Evolutionary conservation across 2,329 filamentous ascomycete species (phyloP).

Genomic region (Cladosporium oxysporum): DNA sequence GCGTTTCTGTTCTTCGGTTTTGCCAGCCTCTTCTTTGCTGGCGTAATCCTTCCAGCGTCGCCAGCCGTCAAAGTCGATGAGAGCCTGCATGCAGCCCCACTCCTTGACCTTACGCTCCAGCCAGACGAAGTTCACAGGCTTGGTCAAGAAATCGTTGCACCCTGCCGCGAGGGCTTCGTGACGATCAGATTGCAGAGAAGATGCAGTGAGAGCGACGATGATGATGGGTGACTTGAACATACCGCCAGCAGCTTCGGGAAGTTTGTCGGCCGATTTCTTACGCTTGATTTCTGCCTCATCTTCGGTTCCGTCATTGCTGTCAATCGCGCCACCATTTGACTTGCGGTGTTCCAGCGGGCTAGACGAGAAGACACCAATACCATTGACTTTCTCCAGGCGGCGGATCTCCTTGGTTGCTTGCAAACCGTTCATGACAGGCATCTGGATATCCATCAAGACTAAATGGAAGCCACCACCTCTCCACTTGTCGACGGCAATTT

Average conservation of each 20-base stretch:
- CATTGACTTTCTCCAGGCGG: slow-evolving; percentile 83
- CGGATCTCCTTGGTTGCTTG: slow-evolving; percentile 95
- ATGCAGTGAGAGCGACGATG: slow-evolving; percentile 94
- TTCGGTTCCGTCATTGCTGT: background rate
- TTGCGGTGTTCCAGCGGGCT: slow-evolving; percentile 42
- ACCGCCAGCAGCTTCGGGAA: slow-evolving; percentile 49
- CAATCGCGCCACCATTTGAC: background rate
- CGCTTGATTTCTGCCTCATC: slow-evolving; percentile 7
- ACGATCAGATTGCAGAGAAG: slow-evolving; percentile 89
- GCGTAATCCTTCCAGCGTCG: slow-evolving; percentile 90
- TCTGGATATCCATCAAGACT: slow-evolving; percentile 97
- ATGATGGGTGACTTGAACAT: slow-evolving; percentile 97
- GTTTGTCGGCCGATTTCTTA: slow-evolving; percentile 57
- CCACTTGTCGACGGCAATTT: slow-evolving; percentile 93
- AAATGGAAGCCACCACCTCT: slow-evolving; percentile 88
- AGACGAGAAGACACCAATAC: slow-evolving; percentile 81
- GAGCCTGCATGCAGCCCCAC: slow-evolving; percentile 99
- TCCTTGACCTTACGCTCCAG: slow-evolving; percentile 97
- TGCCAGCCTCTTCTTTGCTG: slow-evolving; percentile 34
- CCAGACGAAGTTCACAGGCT: slow-evolving; percentile 98
- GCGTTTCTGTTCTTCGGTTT: slow-evolving; percentile 39
- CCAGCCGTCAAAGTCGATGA: slow-evolving; percentile 99
- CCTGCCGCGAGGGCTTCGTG: slow-evolving; percentile 93
- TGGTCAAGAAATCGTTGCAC: slow-evolving; percentile 94
- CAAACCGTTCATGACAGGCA: slow-evolving; percentile 93